Evolutionary conservation across 2,329 filamentous ascomycete genomes (phyloP), one percentile per base, ranked within the genome.

Genomic region (Zarea fungicola): DNA sequence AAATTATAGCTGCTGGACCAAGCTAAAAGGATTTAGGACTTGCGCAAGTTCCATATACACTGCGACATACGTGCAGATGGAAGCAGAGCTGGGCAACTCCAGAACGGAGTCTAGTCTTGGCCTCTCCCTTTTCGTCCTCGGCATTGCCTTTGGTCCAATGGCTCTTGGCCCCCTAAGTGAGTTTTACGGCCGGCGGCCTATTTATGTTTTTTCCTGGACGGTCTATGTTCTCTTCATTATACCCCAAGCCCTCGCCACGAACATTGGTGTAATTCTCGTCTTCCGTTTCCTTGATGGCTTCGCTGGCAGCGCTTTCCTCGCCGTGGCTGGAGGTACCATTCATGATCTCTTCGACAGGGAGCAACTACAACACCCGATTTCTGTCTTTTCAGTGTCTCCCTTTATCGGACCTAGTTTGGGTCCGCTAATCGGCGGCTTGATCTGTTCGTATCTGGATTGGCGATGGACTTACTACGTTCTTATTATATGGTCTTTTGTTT

Each of bases 31-130:
- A n/a, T 16, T 44, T 58, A 90, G 86, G 47, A 95, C 90, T 8
- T 89, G 85, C 62, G 81, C 87, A 2, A 91, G 86, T 42, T 93
- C 89, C n/a, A 82, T 95, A 58, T 96, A 96, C 66, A 92, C 89
- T 1, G 81, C 81, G 11, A 93, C 87, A 0, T 96, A 96, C 64
- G 62, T 60, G 18, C 86, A 93, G 65, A 81, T 96, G 67, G 81
- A 84, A 54, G 69, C 73, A 21, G 87, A 95, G 51, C 93, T 96
- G 58, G 69, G 79, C 55, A 78, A 79, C 58, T 85, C 86, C 0
- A 77, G 80, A 49, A 73, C 88, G 42, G 77, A 95, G 21, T 88
- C 85, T 11, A 89, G 89, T 3, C 66, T 96, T 9, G 92, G 91
- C 1, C 71, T 96, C 44, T 90, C 87, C 1, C 75, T 86, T 1